Conservation (phyloP, 805 yeast species). For the Starmerella sirachaensis region DNA sequence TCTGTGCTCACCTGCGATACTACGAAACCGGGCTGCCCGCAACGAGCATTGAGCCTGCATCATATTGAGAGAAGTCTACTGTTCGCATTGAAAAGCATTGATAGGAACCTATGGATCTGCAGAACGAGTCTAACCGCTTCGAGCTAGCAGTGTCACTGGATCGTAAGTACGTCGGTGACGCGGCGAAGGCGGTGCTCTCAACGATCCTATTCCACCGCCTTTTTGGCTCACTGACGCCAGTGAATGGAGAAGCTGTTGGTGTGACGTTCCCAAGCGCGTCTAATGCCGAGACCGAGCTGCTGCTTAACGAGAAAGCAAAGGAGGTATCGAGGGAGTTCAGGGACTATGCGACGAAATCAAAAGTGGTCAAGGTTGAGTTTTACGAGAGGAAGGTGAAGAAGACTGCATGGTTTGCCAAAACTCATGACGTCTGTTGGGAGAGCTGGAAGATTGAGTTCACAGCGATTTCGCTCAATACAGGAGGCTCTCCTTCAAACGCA, state of each 20-base stretch:
- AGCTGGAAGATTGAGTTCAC: constrained; percentile 49
- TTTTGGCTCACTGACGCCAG: constrained; percentile 52
- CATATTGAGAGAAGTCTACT: too few relatives aligned
- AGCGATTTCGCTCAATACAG: constrained; percentile 30
- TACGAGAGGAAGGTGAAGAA: constrained; percentile 31
- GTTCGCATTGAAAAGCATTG: too few relatives aligned
- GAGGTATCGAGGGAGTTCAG: constrained; percentile 11
- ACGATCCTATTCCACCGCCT: constrained; percentile 57
- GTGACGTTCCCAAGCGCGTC: constrained; percentile 35
- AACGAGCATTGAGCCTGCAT: too few relatives aligned
- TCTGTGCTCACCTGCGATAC: too few relatives aligned
- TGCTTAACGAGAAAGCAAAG: constrained; percentile 15
- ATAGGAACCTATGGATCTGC: too few relatives aligned
- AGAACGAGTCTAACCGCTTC: neutral
- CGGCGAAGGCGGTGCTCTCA: constrained; percentile 48
- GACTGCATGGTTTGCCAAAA: constrained; percentile 45
- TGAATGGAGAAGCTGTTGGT: constrained; percentile 42
- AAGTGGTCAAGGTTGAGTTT: constrained; percentile 22
- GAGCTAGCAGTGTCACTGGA: constrained; percentile 28
- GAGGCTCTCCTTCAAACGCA: neutral
- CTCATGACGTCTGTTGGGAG: constrained; percentile 52
- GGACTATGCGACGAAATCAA: constrained; percentile 15
- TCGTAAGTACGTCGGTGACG: constrained; percentile 42
- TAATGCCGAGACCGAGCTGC: constrained; percentile 16
- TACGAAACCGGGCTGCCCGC: too few relatives aligned